Percentiles rank a stretch among this genome's conserved stretches.
Conservation (phyloP, 2,329 filamentous ascomycete species). For the Apiospora sp. region DNA sequence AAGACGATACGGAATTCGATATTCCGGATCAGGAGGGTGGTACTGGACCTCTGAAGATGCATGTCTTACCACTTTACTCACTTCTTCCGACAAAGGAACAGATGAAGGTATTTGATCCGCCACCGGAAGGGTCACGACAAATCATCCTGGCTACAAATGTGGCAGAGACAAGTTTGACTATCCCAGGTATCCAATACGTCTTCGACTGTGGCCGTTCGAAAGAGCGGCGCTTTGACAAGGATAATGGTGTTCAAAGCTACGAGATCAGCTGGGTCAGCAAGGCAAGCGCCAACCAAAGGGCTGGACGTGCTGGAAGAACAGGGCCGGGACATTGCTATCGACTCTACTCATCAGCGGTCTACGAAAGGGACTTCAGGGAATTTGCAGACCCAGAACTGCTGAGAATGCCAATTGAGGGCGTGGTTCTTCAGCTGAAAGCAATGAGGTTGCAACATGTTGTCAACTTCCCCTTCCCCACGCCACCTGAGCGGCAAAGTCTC, state of each 20-base stretch:
- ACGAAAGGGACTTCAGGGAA: constrained; percentile 85
- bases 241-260: constrained; percentile 93
- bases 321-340: constrained; percentile 96
- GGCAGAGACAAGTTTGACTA: constrained; percentile 95
- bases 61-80: constrained; percentile 93
- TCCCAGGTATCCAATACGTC: constrained; percentile 93
- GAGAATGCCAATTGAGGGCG: constrained; percentile 88
- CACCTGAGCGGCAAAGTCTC: constrained; percentile 79
- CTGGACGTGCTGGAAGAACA: constrained; percentile 93
- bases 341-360: constrained; percentile 93
- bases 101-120: constrained; percentile 85
- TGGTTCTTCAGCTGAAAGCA: constrained; percentile 92
- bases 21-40: constrained; percentile 71
- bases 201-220: constrained; percentile 95
- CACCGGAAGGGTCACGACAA: constrained; percentile 82
- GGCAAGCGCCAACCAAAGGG: constrained; percentile 89
- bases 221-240: constrained; percentile 86
- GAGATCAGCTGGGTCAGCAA: constrained; percentile 98
- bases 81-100: constrained; percentile 91
- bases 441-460: constrained; percentile 91
- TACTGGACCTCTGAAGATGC: constrained; percentile 75
- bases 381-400: constrained; percentile 90
- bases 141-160: constrained; percentile 96
- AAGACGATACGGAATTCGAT: constrained; percentile 72
- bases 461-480: constrained; percentile 96